A percentile compares a stretch with the other conserved stretches of the same genome.
phyloP scores from a whole-genome alignment of 148 eudicot species.

The Limonium bicolor region DNA sequence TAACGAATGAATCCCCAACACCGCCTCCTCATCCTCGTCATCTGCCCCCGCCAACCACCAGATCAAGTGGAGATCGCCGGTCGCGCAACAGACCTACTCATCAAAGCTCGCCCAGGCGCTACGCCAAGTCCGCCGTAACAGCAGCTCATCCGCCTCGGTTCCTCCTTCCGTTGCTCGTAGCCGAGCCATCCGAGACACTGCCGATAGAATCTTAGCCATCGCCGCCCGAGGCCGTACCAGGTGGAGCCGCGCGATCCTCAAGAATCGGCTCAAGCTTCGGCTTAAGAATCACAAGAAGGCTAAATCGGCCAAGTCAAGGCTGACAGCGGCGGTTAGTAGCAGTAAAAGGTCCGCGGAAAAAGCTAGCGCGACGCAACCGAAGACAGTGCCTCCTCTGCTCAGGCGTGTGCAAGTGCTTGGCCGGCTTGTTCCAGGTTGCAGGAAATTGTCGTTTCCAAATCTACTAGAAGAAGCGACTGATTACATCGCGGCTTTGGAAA shows the following conservation, averaged over 20 bases:
- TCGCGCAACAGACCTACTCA: conserved; percentile 43
- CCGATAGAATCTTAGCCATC: conserved; percentile 58
- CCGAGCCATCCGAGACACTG: conserved; percentile 50
- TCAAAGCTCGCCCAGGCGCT: conserved; percentile 48
- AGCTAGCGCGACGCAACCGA: conserved; percentile 1
- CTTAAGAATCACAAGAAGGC: conserved; percentile 27
- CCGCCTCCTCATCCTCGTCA: no score
- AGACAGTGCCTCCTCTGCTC: conserved; percentile 29
- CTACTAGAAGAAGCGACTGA: conserved; percentile 77
- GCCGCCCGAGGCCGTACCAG: conserved; percentile 52
- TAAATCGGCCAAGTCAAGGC: conserved; percentile 9
- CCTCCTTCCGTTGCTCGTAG: conserved; percentile 13
- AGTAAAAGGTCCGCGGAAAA: conserved; percentile 12
- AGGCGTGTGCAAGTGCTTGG: conserved; percentile 40
- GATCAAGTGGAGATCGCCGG: conserved; percentile 38
- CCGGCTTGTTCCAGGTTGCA: conserved; percentile 75
- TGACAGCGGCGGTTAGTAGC: conserved; percentile 4
- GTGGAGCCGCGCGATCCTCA: conserved; percentile 79
- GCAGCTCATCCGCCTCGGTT: conserved; percentile 8
- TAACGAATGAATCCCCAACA: not conserved
- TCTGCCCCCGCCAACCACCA: conserved; percentile 3
- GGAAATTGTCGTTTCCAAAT: conserved; percentile 52
- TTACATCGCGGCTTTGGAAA: conserved; percentile 68
- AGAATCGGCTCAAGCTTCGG: conserved; percentile 24
- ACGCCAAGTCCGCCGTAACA: conserved; percentile 30